Percentiles rank a stretch among this genome's conserved stretches.
Conservation (phyloP, 1,284 basidiomycete species). For the Tilletiopsis washingtonensis region DNA sequence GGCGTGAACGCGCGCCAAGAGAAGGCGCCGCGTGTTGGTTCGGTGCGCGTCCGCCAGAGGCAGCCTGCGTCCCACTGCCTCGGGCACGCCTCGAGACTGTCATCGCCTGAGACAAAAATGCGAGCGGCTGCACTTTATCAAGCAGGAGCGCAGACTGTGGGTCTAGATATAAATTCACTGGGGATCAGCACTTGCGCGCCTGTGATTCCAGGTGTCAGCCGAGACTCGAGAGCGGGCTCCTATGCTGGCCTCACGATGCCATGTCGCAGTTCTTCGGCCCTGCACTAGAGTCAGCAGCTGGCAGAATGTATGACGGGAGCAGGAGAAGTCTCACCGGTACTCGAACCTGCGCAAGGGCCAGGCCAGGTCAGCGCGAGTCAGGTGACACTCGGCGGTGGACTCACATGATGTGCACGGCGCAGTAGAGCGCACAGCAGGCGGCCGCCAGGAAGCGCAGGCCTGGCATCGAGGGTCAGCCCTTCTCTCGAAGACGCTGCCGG, state of each 20-base stretch:
- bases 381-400: constrained; percentile 57
- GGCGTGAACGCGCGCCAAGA: too few species aligned
- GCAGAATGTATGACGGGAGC: constrained; percentile 4
- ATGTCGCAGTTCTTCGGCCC: constrained; percentile 8
- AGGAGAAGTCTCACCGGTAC: constrained; percentile 24
- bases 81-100: too few species aligned
- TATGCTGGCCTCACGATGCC: constrained; percentile 1
- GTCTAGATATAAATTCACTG: too few species aligned
- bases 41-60: too few species aligned
- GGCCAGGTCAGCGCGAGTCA: constrained; percentile 28
- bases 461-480: neutral
- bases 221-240: too few species aligned
- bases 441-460: constrained; percentile 58
- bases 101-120: too few species aligned
- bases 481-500: constrained; percentile 1
- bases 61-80: too few species aligned
- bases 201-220: too few species aligned
- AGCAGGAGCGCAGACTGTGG: too few species aligned
- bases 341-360: constrained; percentile 45
- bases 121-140: too few species aligned
- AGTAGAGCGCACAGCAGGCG: constrained; percentile 64
- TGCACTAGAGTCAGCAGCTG: constrained; percentile 16
- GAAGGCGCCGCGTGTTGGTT: too few species aligned
- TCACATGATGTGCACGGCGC: constrained; percentile 84
- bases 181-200: too few species aligned